Evolutionary conservation across 23 red algal species (phyloP), one percentile per base, ranked within the genome.

Genomic region (Gracilaria caudata): DNA sequence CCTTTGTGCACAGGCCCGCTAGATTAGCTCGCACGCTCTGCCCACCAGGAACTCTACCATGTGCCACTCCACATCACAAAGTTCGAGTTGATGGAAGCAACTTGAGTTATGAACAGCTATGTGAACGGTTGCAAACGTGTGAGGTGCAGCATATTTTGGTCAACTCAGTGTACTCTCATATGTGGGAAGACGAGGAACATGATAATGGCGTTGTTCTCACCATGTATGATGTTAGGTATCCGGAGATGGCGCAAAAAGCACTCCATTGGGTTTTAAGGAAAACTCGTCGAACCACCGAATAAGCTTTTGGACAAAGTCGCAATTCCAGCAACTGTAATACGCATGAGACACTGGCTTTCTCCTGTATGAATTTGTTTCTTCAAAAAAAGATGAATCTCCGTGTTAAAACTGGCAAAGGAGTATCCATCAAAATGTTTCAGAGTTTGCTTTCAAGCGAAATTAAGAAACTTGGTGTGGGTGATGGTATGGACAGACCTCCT

Each of bases 141-240:
- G 35, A 57, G 14, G 29, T 49, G 3, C 51, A 47, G 33, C 26
- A 64, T 13, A 58, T 78, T 39, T 36, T 51, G 36, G 85, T 89
- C n/a, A 89, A 89, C 23, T 89, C 85, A 0, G 85, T 89, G 0
- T 79, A 46, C 49, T 89, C 85, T 28, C 85, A 89, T 54, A 4
- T 77, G 16, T 89, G 85, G 85, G 14, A 79, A 37, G 73, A 79
- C 35, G 77, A 80, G 35, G 35, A 43, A 39, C 85, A 73, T 89
- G 70, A 78, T 0, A 55, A 49, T 32, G 85, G 71, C 20, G 39
- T 34, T 56, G 35, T 66, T 11, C 73, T 89, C 16, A 89, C 85
- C 4, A 89, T 89, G 85, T 65, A 75, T 32, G 85, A 89, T 51
- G 49, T 41, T 68, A 46, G 85, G 8, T 79, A 78, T 21, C 68